Conservation (phyloP, 768 basidiomycete species). For the Russula sp. region DNA sequence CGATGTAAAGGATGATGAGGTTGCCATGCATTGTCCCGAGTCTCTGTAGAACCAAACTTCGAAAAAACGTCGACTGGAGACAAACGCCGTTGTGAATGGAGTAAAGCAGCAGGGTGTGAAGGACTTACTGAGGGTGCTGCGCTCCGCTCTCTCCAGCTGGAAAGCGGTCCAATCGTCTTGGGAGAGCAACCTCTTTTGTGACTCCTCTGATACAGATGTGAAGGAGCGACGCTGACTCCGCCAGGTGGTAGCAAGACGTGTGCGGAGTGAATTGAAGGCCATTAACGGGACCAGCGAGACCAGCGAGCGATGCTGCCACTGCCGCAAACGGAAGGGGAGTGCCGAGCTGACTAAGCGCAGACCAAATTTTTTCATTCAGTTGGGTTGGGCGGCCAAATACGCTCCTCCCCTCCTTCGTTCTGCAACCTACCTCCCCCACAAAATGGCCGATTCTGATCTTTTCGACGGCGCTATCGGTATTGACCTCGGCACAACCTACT, state of each 20-base stretch:
- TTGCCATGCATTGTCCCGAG: constrained; percentile 62
- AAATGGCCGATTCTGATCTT: constrained; percentile 61
- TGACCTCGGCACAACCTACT: constrained; percentile 97
- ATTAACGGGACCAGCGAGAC: constrained; percentile 14
- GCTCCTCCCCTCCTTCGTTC: constrained; percentile 33
- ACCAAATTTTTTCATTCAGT: constrained; percentile 17
- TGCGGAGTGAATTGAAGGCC: constrained; percentile 30
- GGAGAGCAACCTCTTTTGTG: constrained; percentile 40
- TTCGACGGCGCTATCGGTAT: constrained; percentile 98
- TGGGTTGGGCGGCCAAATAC: constrained; percentile 29
- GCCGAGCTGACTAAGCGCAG: constrained; percentile 13
- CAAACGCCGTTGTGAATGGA: constrained; percentile 11
- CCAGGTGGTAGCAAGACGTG: constrained; percentile 8
- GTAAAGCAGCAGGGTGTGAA: constrained; percentile 25
- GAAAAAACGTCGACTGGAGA: constrained; percentile 45
- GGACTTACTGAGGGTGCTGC: constrained; percentile 53
- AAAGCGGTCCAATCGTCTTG: constrained; percentile 62
- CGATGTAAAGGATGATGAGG: constrained; percentile 67
- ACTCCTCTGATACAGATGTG: constrained; percentile 24
- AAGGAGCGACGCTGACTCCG: constrained; percentile 10
- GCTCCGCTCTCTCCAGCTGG: constrained; percentile 56
- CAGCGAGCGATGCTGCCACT: no score
- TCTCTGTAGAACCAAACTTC: constrained; percentile 76
- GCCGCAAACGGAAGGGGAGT: background rate
- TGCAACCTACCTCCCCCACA: constrained; percentile 39